Evolutionary conservation across 805 yeast genomes (phyloP), one percentile per base, ranked within the genome.

Genomic region (Ogataea nakhonphanomensis): DNA sequence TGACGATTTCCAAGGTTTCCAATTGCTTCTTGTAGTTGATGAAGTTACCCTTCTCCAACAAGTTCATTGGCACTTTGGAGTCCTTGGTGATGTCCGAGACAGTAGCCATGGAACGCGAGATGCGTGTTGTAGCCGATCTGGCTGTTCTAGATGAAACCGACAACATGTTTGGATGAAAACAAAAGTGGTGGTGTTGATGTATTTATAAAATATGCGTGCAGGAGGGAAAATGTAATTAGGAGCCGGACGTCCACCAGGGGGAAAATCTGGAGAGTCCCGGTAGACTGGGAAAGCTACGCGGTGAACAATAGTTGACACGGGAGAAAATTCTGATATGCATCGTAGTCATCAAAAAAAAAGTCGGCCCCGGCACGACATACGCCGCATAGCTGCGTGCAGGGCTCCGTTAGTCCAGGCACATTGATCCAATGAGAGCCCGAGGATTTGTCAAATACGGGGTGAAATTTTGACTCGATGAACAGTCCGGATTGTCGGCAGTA

Each of bases 21-120:
- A 86, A 69, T 61, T 90, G 86, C 66, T 86, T 76, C 74, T 89
- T 89, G 79, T 91, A 91, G 67, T 88, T 83, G 66, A 91, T 85
- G 76, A 79, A 90, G 39, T 91, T 85, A 67, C 78, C 79, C 61
- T 78, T 73, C 72, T 85, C 95, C 66, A 84, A 73, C 70, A 82
- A 51, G 58, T 63, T 65, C 65, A 58, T 59, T 59, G 70, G 67
- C 44, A 74, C 80, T 57, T 73, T 69, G 32, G 79, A 74, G 61
- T 74, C 80, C 57, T 65, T 71, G 54, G 76, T 74, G 40, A 74
- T 59, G 44, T 59, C 59, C 15, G 70, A 61, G 41, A 74, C 76
- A 49, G 79, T 73, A 53, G 79, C 79, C 58, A 73, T 60, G 42
- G 74, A 71, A 65, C 79, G 74, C 44, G 51, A 40, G 32, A 41